These are phyloP conservation scores for Rhododendron molle DNA, from an alignment of 148 eudicot genomes.

Conservation along the genomic window DNA sequence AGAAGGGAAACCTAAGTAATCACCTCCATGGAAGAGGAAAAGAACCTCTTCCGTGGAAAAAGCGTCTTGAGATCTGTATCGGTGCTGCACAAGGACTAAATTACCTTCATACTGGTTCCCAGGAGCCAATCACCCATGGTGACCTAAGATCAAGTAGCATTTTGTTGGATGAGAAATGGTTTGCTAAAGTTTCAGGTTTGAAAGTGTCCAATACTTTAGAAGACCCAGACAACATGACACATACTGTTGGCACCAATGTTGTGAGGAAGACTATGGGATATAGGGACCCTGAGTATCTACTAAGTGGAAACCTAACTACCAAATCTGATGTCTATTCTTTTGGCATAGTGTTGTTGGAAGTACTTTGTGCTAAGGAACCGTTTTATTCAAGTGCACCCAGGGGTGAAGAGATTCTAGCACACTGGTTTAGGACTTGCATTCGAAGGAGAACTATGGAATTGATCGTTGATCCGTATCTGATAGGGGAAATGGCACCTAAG, in stretches of 20 bases:
- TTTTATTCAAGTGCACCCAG: not conserved
- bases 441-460: not conserved
- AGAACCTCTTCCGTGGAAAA: conserved; percentile 17
- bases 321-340: conserved; percentile 28
- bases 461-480: conserved; percentile 15
- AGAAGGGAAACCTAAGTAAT: not conserved
- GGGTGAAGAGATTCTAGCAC: conserved; percentile 1
- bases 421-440: conserved; percentile 12
- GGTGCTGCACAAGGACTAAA: conserved; percentile 16
- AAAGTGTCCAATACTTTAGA: not conserved
- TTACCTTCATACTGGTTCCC: conserved; percentile 13
- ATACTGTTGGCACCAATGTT: not conserved
- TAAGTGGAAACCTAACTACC: not conserved
- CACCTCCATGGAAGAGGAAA: not conserved
- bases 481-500: conserved; percentile 13
- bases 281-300: conserved; percentile 13
- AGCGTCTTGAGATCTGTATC: conserved; percentile 17
- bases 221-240: not conserved
- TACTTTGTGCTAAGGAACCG: conserved; percentile 11
- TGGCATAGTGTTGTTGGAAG: conserved; percentile 19
- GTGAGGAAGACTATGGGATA: not conserved
- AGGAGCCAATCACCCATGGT: conserved; percentile 10
- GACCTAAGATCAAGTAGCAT: conserved; percentile 10
- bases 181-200: conserved; percentile 8
- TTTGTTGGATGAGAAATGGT: conserved; percentile 19